Percentiles rank a stretch among this genome's conserved stretches.
Evolutionary conservation across 768 basidiomycete genomes (phyloP).

Genomic region (Tylopilus cervinicoccineus): DNA sequence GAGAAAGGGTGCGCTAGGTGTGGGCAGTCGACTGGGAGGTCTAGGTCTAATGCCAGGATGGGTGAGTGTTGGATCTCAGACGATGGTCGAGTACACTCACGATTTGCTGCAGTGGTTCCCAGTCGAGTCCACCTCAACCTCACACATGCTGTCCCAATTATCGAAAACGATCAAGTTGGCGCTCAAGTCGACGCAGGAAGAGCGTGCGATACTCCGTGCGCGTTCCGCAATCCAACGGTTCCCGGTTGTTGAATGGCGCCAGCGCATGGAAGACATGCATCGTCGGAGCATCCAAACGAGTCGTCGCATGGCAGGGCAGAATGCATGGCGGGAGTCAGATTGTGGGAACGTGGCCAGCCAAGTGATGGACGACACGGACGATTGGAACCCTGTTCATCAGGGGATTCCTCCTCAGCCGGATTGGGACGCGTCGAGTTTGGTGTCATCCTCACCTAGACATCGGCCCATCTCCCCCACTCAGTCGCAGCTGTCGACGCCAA

Average conservation of each 20-base stretch:
- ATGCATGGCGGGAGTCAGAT: slow-evolving; percentile 78
- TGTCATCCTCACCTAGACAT: slow-evolving; percentile 35
- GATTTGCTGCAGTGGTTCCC: slow-evolving; percentile 77
- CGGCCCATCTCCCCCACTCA: slow-evolving; percentile 56
- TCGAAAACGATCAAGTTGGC: slow-evolving; percentile 95
- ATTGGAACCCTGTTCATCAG: slow-evolving; percentile 74
- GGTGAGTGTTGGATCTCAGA: slow-evolving; percentile 47
- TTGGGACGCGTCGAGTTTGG: slow-evolving; percentile 64
- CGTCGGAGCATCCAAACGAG: slow-evolving; percentile 74
- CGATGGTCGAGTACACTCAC: background rate
- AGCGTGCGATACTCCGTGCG: slow-evolving; percentile 88
- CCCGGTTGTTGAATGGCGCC: slow-evolving; percentile 97
- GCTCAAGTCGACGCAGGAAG: slow-evolving; percentile 84
- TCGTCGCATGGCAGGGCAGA: slow-evolving; percentile 59
- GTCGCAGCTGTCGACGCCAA: slow-evolving; percentile 55
- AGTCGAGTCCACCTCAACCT: slow-evolving; percentile 88
- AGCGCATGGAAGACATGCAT: slow-evolving; percentile 94
- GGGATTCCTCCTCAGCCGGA: slow-evolving; percentile 66
- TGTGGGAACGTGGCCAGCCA: slow-evolving; percentile 42
- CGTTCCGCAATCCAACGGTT: slow-evolving; percentile 94
- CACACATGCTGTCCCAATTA: slow-evolving; percentile 91
- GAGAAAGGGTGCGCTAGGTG: slow-evolving; percentile 93
- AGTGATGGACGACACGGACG: slow-evolving; percentile 64
- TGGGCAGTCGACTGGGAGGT: slow-evolving; percentile 91
- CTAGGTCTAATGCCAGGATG: slow-evolving; percentile 97